A percentile compares a stretch with the other conserved stretches of the same genome.
phyloP scores from a whole-genome alignment of 495 filamentous ascomycete genomes.

The Hypoxylon perforatum region DNA sequence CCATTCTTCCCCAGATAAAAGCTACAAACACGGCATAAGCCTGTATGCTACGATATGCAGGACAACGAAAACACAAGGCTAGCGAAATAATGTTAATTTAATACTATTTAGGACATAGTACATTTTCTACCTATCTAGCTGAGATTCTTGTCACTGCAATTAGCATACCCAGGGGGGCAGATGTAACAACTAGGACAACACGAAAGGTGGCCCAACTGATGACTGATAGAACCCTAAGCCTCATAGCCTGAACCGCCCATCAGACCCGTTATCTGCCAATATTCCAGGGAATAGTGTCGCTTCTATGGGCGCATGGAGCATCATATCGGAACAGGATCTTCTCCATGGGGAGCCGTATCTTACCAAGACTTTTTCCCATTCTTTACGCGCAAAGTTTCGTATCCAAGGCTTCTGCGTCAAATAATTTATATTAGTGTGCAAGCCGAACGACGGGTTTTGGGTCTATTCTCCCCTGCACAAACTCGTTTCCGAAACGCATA shows the following conservation, averaged over 20 bases:
- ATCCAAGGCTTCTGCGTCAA: conserved; percentile 41
- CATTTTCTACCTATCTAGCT: too few relatives aligned
- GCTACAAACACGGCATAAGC: conserved; percentile 12
- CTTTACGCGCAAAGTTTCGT: conserved; percentile 41
- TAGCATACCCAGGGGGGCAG: conserved; percentile 11
- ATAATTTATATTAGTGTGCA: conserved; percentile 41
- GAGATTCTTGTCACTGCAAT: neutral
- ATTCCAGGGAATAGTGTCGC: conserved; percentile 28
- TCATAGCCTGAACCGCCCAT: conserved; percentile 4
- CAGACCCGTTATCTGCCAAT: conserved; percentile 26
- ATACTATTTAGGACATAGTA: too few relatives aligned
- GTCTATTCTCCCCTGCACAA: conserved; percentile 33
- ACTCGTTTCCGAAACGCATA: conserved; percentile 43
- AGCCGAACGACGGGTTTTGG: conserved; percentile 37
- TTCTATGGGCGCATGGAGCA: conserved; percentile 4
- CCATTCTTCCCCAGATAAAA: too few relatives aligned
- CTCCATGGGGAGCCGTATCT: conserved; percentile 10
- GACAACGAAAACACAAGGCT: conserved; percentile 11
- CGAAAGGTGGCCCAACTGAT: conserved; percentile 11
- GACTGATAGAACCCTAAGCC: conserved; percentile 21
- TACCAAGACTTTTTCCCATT: conserved; percentile 13
- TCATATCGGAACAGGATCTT: conserved; percentile 32
- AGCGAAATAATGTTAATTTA: conserved; percentile 20
- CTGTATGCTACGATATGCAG: conserved; percentile 19
- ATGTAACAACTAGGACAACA: conserved; percentile 8